Percentiles rank a stretch among this genome's conserved stretches.
Conservation (phyloP, 768 basidiomycete genomes). For the Podaxis pistillaris region DNA sequence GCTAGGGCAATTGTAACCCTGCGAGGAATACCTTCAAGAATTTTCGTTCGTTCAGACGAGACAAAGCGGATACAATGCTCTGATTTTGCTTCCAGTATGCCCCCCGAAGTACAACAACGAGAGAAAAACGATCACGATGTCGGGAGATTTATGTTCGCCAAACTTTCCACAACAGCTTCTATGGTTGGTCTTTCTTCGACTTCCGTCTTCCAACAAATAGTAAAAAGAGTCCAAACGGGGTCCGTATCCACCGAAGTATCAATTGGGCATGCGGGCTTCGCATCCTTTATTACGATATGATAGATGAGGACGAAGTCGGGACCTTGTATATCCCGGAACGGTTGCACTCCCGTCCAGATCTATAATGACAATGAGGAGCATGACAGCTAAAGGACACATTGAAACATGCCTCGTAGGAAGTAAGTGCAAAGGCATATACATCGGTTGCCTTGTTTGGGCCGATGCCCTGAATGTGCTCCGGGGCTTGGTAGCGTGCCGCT, state of each 20-base stretch:
- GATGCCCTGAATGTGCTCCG: slow-evolving; percentile 1
- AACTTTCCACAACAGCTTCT: neutral
- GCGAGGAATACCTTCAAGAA: too few species aligned
- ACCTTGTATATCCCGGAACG: neutral
- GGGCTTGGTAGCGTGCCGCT: slow-evolving; percentile 4
- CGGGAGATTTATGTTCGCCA: neutral
- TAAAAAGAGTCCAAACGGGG: neutral
- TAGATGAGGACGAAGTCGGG: neutral
- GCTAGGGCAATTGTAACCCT: too few species aligned
- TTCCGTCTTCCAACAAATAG: neutral
- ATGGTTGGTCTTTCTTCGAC: neutral
- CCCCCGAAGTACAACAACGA: neutral
- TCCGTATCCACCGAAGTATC: neutral
- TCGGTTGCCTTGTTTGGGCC: slow-evolving; percentile 18
- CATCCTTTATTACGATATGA: neutral
- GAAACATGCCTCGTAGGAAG: slow-evolving; percentile 18
- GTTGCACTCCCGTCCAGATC: slow-evolving; percentile 4
- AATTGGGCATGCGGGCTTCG: neutral
- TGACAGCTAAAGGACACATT: neutral
- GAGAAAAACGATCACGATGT: neutral
- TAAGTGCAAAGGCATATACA: slow-evolving; percentile 19
- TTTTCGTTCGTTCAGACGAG: too few species aligned
- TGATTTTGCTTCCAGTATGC: neutral
- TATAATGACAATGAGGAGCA: neutral
- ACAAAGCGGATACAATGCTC: too few species aligned